Evolutionary conservation across 2,329 filamentous ascomycete species (phyloP).

Genomic region (Ophiocordyceps camponoti-saundersi): DNA sequence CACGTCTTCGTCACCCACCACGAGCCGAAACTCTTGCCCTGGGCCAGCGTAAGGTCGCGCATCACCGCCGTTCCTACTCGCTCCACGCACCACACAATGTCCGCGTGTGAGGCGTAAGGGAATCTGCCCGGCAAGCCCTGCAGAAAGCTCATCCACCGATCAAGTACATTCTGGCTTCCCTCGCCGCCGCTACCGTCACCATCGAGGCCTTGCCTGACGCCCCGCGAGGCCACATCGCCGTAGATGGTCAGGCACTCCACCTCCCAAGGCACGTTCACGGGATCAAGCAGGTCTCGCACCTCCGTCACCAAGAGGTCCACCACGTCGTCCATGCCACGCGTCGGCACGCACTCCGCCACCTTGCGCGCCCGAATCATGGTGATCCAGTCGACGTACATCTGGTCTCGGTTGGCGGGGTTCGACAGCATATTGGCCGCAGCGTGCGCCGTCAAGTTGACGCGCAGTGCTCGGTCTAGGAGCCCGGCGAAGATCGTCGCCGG

Average conservation of each 20-base stretch:
- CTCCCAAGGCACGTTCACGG: slow-evolving; percentile 48
- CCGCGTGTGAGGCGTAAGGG: slow-evolving; percentile 53
- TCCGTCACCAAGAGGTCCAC: slow-evolving; percentile 46
- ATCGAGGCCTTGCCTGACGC: slow-evolving; percentile 18
- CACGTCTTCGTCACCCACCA: slow-evolving; percentile 96
- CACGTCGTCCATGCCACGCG: slow-evolving; percentile 47
- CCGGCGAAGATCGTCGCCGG: slow-evolving; percentile 81
- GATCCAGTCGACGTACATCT: slow-evolving; percentile 92
- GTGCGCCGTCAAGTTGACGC: slow-evolving; percentile 86
- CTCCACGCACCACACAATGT: slow-evolving; percentile 62
- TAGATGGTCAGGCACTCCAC: slow-evolving; percentile 44
- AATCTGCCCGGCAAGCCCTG: slow-evolving; percentile 53
- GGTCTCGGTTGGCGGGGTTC: slow-evolving; percentile 73
- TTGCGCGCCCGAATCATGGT: slow-evolving; percentile 45
- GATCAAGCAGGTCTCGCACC: slow-evolving; percentile 53
- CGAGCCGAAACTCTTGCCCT: slow-evolving; percentile 67
- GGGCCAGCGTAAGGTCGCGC: slow-evolving; percentile 63
- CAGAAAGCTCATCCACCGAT: slow-evolving; percentile 63
- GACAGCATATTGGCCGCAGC: slow-evolving; percentile 86
- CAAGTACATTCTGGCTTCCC: slow-evolving; percentile 48
- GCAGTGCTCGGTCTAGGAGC: slow-evolving; percentile 68
- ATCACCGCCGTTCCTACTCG: slow-evolving; percentile 61
- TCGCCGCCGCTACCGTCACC: slow-evolving; percentile 12
- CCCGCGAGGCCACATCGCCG: slow-evolving; percentile 35
- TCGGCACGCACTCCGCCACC: slow-evolving; percentile 45